A percentile compares a stretch with the other conserved stretches of the same genome.
These are phyloP conservation scores for Hyphopichia khmerensis DNA, from an alignment of 1,139 yeast species.

Conservation along the genomic window DNA sequence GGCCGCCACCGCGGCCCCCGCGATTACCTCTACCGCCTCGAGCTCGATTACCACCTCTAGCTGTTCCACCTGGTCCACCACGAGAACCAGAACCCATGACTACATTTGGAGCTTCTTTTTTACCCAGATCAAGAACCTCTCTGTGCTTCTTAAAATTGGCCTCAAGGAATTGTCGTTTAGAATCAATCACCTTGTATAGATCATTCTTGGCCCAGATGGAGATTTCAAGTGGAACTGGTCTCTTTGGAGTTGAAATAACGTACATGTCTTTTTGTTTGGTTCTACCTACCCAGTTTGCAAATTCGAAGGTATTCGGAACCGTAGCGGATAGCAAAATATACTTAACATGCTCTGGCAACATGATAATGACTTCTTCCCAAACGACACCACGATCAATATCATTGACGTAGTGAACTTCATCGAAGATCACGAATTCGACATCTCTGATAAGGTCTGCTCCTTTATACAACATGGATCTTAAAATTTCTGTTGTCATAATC, in stretches of 20 bases:
- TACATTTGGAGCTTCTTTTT: conserved; percentile 31
- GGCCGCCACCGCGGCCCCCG: conserved; percentile 22
- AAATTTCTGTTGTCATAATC: conserved; percentile 96
- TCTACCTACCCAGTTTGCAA: conserved; percentile 98
- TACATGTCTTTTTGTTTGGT: conserved; percentile 94
- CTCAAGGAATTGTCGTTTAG: conserved; percentile 67
- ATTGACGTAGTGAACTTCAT: conserved; percentile 96
- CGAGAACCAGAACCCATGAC: conserved; percentile 43
- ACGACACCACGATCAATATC: conserved; percentile 98
- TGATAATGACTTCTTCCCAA: conserved; percentile 97
- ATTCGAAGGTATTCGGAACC: conserved; percentile 95
- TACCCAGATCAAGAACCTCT: conserved; percentile 44
- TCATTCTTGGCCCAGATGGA: conserved; percentile 73
- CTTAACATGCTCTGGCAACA: conserved; percentile 94
- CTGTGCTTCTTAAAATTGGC: conserved; percentile 63
- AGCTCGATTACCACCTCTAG: conserved; percentile 40
- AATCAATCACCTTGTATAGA: conserved; percentile 70
- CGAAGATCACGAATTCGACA: conserved; percentile 95
- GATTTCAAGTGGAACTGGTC: conserved; percentile 94
- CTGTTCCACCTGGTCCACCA: conserved; percentile 47
- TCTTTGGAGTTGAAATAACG: conserved; percentile 90
- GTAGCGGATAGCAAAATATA: conserved; percentile 90
- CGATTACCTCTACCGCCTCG: conserved; percentile 27
- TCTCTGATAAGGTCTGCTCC: conserved; percentile 97
- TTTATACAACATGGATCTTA: conserved; percentile 90